These are phyloP conservation scores for Chlorella variabilis DNA, from an alignment of 163 green algal genomes.

Conservation along the genomic window DNA sequence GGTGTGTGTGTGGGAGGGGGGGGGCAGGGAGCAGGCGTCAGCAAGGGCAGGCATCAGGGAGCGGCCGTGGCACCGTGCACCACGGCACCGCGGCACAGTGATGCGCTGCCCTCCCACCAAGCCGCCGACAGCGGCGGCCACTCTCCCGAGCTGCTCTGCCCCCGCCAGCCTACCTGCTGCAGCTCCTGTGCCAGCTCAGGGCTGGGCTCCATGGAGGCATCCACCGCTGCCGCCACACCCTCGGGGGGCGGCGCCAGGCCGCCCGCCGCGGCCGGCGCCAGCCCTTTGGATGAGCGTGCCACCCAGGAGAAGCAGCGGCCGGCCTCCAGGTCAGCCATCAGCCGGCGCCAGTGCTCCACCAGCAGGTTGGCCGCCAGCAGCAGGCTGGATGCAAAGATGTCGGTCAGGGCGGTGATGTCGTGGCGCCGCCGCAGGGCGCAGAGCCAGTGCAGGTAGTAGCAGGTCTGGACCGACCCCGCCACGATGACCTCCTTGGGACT, in stretches of 20 bases:
- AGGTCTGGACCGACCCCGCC: background rate
- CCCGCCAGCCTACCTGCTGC: background rate
- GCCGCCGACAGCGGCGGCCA: too few species aligned
- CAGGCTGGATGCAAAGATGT: constrained; percentile 8
- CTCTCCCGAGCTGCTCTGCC: too few species aligned
- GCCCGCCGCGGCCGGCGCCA: too few species aligned
- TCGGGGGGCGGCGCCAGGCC: background rate
- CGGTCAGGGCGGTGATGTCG: background rate
- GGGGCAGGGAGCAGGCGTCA: too few species aligned
- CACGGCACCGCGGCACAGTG: too few species aligned
- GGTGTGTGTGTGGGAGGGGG: too few species aligned
- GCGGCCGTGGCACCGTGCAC: too few species aligned
- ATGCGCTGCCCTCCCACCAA: too few species aligned
- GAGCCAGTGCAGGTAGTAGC: constrained; percentile 13
- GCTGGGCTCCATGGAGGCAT: background rate
- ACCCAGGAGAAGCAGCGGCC: constrained; percentile 11
- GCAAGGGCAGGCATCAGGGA: too few species aligned
- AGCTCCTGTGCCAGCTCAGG: background rate
- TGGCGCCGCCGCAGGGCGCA: background rate
- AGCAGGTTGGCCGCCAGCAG: background rate
- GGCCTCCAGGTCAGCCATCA: background rate
- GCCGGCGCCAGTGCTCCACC: background rate
- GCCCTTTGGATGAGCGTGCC: too few species aligned
- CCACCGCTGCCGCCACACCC: background rate
- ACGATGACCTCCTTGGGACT: background rate